Evolutionary conservation across 345 rosid genomes (phyloP).

Genomic region (Camelina neglecta): DNA sequence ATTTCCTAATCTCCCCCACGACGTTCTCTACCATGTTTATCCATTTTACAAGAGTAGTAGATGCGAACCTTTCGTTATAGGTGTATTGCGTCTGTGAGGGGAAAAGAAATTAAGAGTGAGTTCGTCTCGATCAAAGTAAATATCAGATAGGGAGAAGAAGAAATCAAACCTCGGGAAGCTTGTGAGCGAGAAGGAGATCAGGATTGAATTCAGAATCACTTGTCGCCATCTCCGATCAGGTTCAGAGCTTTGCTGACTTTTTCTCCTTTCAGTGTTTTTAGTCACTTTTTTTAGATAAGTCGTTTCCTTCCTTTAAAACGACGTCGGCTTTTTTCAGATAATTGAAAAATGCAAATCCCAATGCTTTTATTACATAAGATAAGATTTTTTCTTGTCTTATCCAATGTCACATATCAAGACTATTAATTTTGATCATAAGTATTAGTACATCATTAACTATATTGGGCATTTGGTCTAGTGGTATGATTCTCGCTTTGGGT

Average conservation of each 20-base stretch:
- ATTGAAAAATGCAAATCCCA: slow-evolving; percentile 29
- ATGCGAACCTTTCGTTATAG: slow-evolving; percentile 67
- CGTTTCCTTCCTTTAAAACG: slow-evolving; percentile 8
- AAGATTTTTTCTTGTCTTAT: background rate
- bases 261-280: slow-evolving; percentile 16
- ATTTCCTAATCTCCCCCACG: background rate
- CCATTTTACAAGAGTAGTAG: background rate
- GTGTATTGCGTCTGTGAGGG: slow-evolving; percentile 49
- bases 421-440: background rate
- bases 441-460: background rate
- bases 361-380: background rate
- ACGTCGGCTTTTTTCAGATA: background rate
- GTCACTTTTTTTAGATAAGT: background rate
- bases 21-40: no score
- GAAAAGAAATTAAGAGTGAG: background rate
- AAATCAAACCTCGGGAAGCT: slow-evolving; percentile 64
- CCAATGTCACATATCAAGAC: background rate
- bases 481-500: slow-evolving; percentile 47
- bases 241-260: slow-evolving; percentile 5
- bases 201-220: slow-evolving; percentile 51
- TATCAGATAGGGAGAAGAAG: background rate
- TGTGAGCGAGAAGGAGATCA: slow-evolving; percentile 62
- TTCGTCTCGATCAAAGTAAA: slow-evolving; percentile 7
- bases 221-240: slow-evolving; percentile 48
- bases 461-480: slow-evolving; percentile 42